Base-by-base conservation (phyloP, 345 rosid genomes). In the Dipteronia sinensis region DNA sequence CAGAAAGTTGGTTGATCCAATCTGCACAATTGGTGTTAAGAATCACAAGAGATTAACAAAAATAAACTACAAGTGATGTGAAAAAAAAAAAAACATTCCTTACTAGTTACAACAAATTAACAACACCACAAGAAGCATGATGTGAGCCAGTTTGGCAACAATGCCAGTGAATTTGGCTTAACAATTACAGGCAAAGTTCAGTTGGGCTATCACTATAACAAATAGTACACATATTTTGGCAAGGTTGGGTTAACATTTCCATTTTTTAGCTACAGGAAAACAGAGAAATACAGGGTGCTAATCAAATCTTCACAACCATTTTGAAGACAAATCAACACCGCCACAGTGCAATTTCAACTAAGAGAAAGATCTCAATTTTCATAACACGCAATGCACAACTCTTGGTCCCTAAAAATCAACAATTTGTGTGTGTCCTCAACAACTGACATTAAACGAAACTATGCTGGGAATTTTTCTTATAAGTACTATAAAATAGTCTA, bases 1-100 rank as follows among this genome's bases (percentile, higher is more conserved):
- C 59, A 76, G 76, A 61, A 63, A 53, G 40, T 31, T 22, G 38
- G 22, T 25, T 10, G 27, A 44, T 68, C 44, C 51, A n/a, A 77
- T 73, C 73, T 77, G 81, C 25, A 22, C 9, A 68, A 12, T 29
- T 9, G 58, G 15, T 53, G 17, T 25, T 49, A 10, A 20, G 44
- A 49, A 10, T 46, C 15, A 16, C 40, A 25, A 51, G 42, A 15
- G 38, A 25, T 47, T 16, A 7, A 69, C 38, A n/a, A 69, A 58
- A 69, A 25, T 27, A 49, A 49, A 49, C 5, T 2, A 1, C 46
- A 29, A 29, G 63, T 2, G 7, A 34, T 34, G 38, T 31, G 38
- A 31, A 31, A 31, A 31, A 31, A 29, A 25, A 27, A 31, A 9
- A 29, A 29, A 8, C 19, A 23, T 7, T 31, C 6, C 38, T 31